phyloP scores from a whole-genome alignment of 1,284 basidiomycete genomes.

The Puccinia horiana region DNA sequence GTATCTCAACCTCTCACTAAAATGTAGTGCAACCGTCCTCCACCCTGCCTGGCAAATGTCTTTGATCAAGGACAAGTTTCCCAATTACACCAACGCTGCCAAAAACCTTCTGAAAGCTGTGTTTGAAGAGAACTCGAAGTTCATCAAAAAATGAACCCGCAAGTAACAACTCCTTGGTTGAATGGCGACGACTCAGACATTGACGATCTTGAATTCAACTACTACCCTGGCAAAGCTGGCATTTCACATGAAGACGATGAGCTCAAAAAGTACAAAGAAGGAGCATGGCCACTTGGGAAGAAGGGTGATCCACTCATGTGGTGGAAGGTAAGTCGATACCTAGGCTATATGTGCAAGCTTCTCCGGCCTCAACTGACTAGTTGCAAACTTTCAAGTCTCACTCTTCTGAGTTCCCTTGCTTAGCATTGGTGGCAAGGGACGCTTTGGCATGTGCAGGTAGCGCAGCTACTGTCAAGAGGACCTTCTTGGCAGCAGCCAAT shows the following conservation, averaged over 20 bases:
- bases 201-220: no score
- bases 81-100: background rate
- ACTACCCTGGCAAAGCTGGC: background rate
- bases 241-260: constrained; percentile 12
- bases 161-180: no score
- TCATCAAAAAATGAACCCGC: no score
- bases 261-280: background rate
- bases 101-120: background rate
- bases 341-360: no score
- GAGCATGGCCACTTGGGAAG: background rate
- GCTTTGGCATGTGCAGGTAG: background rate
- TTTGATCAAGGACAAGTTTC: background rate
- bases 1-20: background rate
- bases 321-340: no score
- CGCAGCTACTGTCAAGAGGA: background rate
- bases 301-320: constrained; percentile 2
- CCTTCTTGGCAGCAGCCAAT: background rate
- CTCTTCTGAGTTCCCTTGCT: background rate
- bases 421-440: background rate
- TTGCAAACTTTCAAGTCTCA: background rate
- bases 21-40: background rate
- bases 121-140: background rate
- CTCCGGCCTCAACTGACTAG: background rate
- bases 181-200: no score
- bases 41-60: background rate